A percentile compares a stretch with the other conserved stretches of the same genome.
phyloP scores from a whole-genome alignment of 108 stramenopile species.

The Discostella stelligeroides region DNA sequence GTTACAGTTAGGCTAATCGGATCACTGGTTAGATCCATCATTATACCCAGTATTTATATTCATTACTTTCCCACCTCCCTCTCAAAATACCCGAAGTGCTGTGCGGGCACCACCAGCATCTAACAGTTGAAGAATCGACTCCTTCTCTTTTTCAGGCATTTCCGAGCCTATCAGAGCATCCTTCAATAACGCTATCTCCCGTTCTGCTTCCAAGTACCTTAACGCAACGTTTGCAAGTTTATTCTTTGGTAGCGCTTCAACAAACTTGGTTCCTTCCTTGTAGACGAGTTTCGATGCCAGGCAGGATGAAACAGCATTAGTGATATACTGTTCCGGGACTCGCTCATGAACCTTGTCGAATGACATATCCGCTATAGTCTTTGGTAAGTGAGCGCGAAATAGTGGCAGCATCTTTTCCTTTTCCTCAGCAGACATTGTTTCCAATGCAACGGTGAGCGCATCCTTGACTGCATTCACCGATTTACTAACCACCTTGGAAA shows the following conservation, averaged over 20 bases:
- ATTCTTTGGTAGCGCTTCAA: slow-evolving; percentile 71
- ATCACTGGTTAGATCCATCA: too few species aligned
- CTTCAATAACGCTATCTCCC: slow-evolving; percentile 69
- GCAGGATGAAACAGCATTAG: slow-evolving; percentile 89
- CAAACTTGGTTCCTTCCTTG: slow-evolving; percentile 95
- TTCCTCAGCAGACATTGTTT: slow-evolving; percentile 68
- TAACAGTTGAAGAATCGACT: slow-evolving; percentile 68
- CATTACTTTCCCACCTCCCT: neutral
- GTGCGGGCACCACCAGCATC: slow-evolving; percentile 87
- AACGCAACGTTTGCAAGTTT: slow-evolving; percentile 74
- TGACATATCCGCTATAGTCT: slow-evolving; percentile 85
- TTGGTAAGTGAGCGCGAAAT: slow-evolving; percentile 89
- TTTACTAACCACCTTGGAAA: slow-evolving; percentile 88
- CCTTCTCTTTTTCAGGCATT: slow-evolving; percentile 72
- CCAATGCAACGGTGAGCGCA: slow-evolving; percentile 82
- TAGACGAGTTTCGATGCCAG: slow-evolving; percentile 96
- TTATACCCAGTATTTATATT: neutral
- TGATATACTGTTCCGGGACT: slow-evolving; percentile 93
- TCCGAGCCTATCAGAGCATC: slow-evolving; percentile 54
- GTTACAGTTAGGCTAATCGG: too few species aligned
- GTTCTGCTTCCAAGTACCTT: slow-evolving; percentile 81
- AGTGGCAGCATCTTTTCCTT: slow-evolving; percentile 72
- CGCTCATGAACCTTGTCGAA: slow-evolving; percentile 76
- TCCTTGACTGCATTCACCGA: slow-evolving; percentile 94
- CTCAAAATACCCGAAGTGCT: slow-evolving; percentile 58